phyloP scores from a whole-genome alignment of 2,329 filamentous ascomycete genomes.

The Fusarium coffeatum region DNA sequence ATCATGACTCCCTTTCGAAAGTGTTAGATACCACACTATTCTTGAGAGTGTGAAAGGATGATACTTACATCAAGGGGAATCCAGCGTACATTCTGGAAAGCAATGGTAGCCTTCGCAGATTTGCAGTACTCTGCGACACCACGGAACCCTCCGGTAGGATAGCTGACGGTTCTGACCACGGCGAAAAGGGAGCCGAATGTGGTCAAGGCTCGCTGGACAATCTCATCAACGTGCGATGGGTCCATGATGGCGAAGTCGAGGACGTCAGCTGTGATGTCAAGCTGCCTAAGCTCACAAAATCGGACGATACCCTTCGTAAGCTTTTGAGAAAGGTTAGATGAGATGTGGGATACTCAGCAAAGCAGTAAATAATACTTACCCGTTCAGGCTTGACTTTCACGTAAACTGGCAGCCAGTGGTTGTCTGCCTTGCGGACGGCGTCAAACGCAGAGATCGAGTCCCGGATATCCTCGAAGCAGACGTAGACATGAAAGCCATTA shows the following conservation, averaged over 20 bases:
- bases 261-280: slow-evolving; percentile 46
- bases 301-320: slow-evolving; percentile 13
- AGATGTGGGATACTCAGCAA: neutral
- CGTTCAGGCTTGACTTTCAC: slow-evolving; percentile 22
- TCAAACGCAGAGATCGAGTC: slow-evolving; percentile 65
- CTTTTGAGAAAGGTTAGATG: neutral
- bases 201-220: slow-evolving; percentile 53
- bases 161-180: slow-evolving; percentile 57
- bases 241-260: slow-evolving; percentile 33
- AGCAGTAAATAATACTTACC: slow-evolving; percentile 12
- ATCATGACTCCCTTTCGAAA: neutral
- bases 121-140: slow-evolving; percentile 67
- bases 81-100: slow-evolving; percentile 53
- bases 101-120: slow-evolving; percentile 55
- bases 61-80: slow-evolving; percentile 45
- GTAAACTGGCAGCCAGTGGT: slow-evolving; percentile 58
- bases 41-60: neutral
- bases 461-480: slow-evolving; percentile 70
- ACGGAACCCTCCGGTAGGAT: slow-evolving; percentile 57
- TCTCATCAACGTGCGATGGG: slow-evolving; percentile 52
- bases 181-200: slow-evolving; percentile 65
- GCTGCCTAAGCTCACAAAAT: slow-evolving; percentile 44
- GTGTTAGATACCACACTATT: slow-evolving; percentile 16
- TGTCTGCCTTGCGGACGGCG: slow-evolving; percentile 57
- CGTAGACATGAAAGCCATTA: slow-evolving; percentile 58